These are phyloP conservation scores for Cucurbita moschata DNA, from an alignment of 306 rosid genomes.

Conservation along the genomic window DNA sequence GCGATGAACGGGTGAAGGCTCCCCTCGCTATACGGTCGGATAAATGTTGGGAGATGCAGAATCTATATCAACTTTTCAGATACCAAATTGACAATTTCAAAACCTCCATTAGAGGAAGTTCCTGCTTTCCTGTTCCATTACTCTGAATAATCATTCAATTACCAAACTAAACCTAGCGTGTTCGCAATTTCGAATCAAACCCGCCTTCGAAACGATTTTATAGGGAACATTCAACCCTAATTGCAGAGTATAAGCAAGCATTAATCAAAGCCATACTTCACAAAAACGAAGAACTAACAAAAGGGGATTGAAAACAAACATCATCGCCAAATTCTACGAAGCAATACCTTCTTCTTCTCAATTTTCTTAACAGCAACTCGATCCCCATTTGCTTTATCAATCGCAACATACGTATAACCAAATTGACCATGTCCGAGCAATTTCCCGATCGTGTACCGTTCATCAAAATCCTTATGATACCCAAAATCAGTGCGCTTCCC, in stretches of 20 bases:
- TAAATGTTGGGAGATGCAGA: background rate
- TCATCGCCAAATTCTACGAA: constrained; percentile 4
- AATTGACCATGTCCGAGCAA: constrained; percentile 93
- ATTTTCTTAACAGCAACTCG: constrained; percentile 91
- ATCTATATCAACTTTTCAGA: background rate
- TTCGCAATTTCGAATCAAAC: background rate
- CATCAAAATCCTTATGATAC: constrained; percentile 55
- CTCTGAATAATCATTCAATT: constrained; percentile 1
- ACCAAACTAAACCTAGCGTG: background rate
- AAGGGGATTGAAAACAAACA: background rate
- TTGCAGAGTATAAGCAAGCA: background rate
- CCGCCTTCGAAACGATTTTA: background rate
- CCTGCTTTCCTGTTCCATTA: background rate
- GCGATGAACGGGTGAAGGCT: background rate
- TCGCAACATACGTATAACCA: constrained; percentile 86
- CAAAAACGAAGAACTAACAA: background rate
- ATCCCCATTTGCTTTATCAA: constrained; percentile 65
- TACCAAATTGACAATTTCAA: constrained; percentile 1
- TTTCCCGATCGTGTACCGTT: constrained; percentile 60
- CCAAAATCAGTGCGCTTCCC: constrained; percentile 98
- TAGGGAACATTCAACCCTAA: background rate
- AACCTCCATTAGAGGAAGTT: constrained; percentile 2
- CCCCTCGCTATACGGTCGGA: background rate
- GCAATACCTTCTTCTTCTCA: constrained; percentile 72
- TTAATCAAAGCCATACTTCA: background rate